Evolutionary conservation across 164 flowering plant species (phyloP).

Genomic region (Nelumbo lutea): DNA sequence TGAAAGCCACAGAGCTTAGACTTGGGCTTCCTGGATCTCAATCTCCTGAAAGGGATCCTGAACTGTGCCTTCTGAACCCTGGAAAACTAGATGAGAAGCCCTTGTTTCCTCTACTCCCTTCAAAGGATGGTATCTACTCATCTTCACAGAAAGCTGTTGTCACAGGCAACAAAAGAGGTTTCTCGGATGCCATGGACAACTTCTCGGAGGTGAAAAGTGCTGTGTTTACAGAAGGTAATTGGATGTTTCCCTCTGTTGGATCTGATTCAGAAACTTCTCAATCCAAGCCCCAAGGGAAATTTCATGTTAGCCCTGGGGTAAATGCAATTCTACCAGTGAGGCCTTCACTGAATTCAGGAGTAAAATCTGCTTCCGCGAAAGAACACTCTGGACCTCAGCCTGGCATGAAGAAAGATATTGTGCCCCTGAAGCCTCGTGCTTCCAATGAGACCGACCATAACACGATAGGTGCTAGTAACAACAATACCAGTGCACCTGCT

Average conservation of each 20-base stretch:
- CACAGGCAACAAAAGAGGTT: slow-evolving; percentile 45
- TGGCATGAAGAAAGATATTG: neutral
- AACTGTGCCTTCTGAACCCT: slow-evolving; percentile 32
- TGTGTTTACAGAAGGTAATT: slow-evolving; percentile 4
- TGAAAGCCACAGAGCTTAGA: slow-evolving; percentile 87
- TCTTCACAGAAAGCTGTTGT: slow-evolving; percentile 29
- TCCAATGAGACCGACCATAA: neutral
- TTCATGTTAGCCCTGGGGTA: slow-evolving; percentile 22
- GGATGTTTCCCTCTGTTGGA: slow-evolving; percentile 1
- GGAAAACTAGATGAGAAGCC: slow-evolving; percentile 71
- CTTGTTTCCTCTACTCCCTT: slow-evolving; percentile 70
- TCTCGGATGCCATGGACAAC: slow-evolving; percentile 46
- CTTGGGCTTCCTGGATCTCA: slow-evolving; percentile 95
- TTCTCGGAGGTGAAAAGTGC: slow-evolving; percentile 25
- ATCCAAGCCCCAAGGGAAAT: slow-evolving; percentile 29
- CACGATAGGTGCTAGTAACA: neutral
- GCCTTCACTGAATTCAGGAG: slow-evolving; percentile 18
- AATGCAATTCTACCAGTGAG: slow-evolving; percentile 33
- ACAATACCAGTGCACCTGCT: slow-evolving; percentile 1
- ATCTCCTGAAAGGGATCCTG: slow-evolving; percentile 66
- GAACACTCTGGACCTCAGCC: neutral
- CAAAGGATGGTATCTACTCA: slow-evolving; percentile 46
- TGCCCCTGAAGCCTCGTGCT: neutral
- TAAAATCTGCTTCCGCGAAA: slow-evolving; percentile 8
- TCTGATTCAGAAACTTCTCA: slow-evolving; percentile 18